A percentile compares a stretch with the other conserved stretches of the same genome.
Conservation (phyloP, 768 basidiomycete genomes). For the Vararia minispora region DNA sequence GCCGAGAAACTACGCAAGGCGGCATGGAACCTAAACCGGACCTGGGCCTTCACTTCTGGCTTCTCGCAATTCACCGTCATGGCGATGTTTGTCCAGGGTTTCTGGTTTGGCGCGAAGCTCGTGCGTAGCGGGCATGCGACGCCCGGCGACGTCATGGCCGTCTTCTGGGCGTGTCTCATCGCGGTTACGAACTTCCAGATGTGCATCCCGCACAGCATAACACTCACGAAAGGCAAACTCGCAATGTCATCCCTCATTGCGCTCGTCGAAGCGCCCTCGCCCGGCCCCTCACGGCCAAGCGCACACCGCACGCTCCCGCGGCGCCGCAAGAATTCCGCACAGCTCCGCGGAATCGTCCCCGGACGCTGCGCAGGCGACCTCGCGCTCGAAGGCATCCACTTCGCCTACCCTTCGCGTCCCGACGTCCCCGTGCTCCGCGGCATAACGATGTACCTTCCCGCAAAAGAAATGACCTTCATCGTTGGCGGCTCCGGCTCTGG, state of each 20-base stretch:
- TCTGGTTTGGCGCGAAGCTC: slow-evolving; percentile 90
- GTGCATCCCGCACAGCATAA: slow-evolving; percentile 72
- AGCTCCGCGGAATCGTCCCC: slow-evolving; percentile 59
- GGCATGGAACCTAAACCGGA: slow-evolving; percentile 41
- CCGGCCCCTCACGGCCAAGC: slow-evolving; percentile 13
- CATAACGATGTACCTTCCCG: slow-evolving; percentile 58
- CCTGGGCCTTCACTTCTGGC: slow-evolving; percentile 70
- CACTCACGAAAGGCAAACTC: slow-evolving; percentile 72
- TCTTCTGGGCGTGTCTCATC: slow-evolving; percentile 95
- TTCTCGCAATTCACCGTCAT: slow-evolving; percentile 74
- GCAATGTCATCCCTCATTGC: slow-evolving; percentile 61
- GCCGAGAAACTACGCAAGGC: slow-evolving; percentile 33
- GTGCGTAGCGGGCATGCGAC: slow-evolving; percentile 64
- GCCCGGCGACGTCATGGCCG: slow-evolving; percentile 83
- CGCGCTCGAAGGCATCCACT: slow-evolving; percentile 44
- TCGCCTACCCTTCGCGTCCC: slow-evolving; percentile 67
- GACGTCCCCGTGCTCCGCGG: slow-evolving; percentile 44
- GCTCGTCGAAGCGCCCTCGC: slow-evolving; percentile 35
- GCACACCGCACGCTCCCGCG: slow-evolving; percentile 15
- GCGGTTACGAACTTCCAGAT: slow-evolving; percentile 82
- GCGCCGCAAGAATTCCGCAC: slow-evolving; percentile 25
- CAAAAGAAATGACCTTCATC: slow-evolving; percentile 66
- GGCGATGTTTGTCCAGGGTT: slow-evolving; percentile 92
- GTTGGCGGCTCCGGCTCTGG: slow-evolving; percentile 73
- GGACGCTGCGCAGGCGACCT: slow-evolving; percentile 59